phyloP scores from a whole-genome alignment of 139 green algal genomes.

The Closterium sp. region DNA sequence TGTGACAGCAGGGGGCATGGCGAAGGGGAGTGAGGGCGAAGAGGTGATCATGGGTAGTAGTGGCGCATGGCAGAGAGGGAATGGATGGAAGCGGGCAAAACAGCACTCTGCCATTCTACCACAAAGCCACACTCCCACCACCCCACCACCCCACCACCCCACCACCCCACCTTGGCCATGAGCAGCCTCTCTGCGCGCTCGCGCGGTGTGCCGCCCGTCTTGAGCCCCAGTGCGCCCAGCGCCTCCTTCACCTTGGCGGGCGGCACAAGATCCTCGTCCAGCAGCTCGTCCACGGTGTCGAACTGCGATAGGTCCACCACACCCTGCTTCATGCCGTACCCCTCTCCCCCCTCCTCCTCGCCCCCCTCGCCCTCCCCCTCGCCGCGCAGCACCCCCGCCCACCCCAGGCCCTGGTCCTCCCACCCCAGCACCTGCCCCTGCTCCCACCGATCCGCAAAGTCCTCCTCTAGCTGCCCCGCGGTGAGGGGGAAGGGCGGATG shows the following conservation, averaged over 20 bases:
- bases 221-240: constrained; percentile 82
- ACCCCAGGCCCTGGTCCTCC: constrained; percentile 62
- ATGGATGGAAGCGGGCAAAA: constrained; percentile 36
- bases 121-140: too few species aligned
- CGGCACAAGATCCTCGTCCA: constrained; percentile 17
- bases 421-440: constrained; percentile 68
- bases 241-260: constrained; percentile 54
- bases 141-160: too few species aligned
- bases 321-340: background rate
- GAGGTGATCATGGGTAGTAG: too few species aligned
- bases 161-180: too few species aligned
- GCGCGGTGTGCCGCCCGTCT: constrained; percentile 82
- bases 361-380: background rate
- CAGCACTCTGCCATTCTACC: too few species aligned
- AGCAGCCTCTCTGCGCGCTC: constrained; percentile 76
- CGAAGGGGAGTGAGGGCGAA: background rate
- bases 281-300: constrained; percentile 77
- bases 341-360: background rate
- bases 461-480: constrained; percentile 59
- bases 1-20: background rate
- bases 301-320: constrained; percentile 67
- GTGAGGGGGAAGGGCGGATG: too few species aligned
- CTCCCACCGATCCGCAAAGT: constrained; percentile 72
- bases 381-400: too few species aligned
- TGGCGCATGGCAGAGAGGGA: background rate